Evolutionary conservation across 257 asterid genomes (phyloP).

Genomic region (Capsicum rhomboideum): DNA sequence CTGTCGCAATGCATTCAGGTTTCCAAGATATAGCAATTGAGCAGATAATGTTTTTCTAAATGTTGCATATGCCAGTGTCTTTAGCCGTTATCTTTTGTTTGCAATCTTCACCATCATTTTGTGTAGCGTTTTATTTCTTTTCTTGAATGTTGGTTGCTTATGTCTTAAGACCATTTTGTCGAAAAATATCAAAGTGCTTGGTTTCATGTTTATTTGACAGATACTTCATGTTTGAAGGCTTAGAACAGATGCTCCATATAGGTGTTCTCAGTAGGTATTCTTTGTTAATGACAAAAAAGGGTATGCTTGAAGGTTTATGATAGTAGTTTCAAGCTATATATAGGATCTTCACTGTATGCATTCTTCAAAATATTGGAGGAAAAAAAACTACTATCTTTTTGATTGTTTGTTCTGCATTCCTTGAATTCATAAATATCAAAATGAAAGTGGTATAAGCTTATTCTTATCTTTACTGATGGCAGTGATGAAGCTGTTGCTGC

Average conservation of each 20-base stretch:
- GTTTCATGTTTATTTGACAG: neutral
- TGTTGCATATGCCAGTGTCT: neutral
- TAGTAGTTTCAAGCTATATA: neutral
- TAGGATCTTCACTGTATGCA: neutral
- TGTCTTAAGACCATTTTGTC: neutral
- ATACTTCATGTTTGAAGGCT: neutral
- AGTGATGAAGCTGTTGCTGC: slow-evolving; percentile 98
- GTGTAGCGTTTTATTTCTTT: neutral
- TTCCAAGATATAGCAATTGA: neutral
- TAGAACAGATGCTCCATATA: neutral
- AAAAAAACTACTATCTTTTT: neutral
- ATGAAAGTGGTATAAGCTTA: neutral
- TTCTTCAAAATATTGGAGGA: neutral
- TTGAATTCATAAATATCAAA: neutral
- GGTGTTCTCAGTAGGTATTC: neutral
- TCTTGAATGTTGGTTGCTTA: neutral
- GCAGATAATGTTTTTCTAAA: neutral
- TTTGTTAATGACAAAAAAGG: neutral
- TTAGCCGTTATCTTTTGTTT: neutral
- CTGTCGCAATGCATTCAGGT: slow-evolving; percentile 74
- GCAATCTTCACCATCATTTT: neutral
- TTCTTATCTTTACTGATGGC: slow-evolving; percentile 12
- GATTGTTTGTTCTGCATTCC: neutral
- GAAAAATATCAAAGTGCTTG: neutral
- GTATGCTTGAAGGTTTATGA: neutral